Evolutionary conservation across 257 asterid species (phyloP).

Genomic region (Galeopsis tetrahit): DNA sequence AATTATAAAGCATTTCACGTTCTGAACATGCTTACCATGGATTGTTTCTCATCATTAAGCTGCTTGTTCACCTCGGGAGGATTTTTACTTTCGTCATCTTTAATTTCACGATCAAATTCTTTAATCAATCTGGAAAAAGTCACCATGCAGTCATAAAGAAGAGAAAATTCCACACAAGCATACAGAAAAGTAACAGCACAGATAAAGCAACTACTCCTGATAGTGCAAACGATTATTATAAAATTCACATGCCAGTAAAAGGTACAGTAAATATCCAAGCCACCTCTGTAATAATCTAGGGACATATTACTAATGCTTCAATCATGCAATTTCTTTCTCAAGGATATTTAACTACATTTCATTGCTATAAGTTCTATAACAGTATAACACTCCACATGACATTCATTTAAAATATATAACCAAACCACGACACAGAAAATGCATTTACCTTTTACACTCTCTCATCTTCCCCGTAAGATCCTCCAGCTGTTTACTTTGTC

Average conservation of each 20-base stretch:
- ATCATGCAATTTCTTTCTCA: neutral
- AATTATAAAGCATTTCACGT: constrained; percentile 15
- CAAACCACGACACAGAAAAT: constrained; percentile 21
- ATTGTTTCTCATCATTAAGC: constrained; percentile 95
- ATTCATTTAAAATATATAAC: neutral
- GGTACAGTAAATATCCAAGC: constrained; percentile 25
- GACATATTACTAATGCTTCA: neutral
- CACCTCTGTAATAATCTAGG: constrained; percentile 18
- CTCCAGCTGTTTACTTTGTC: constrained; percentile 94
- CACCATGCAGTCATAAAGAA: constrained; percentile 17
- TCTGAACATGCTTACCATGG: constrained; percentile 59
- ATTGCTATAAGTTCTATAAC: constrained; percentile 22
- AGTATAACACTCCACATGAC: neutral
- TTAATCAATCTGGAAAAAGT: constrained; percentile 70
- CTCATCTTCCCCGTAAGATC: constrained; percentile 94
- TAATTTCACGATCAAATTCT: constrained; percentile 95
- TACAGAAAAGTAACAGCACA: constrained; percentile 6
- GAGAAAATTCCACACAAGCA: constrained; percentile 24
- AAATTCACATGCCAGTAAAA: constrained; percentile 14
- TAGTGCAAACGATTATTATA: constrained; percentile 21
- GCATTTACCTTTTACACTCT: constrained; percentile 83
- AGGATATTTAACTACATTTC: neutral
- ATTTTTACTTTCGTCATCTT: constrained; percentile 86
- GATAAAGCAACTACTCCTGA: constrained; percentile 27
- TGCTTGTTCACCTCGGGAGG: constrained; percentile 80